Evolutionary conservation across 768 basidiomycete genomes (phyloP).

Genomic region (Suillus clintonianus): DNA sequence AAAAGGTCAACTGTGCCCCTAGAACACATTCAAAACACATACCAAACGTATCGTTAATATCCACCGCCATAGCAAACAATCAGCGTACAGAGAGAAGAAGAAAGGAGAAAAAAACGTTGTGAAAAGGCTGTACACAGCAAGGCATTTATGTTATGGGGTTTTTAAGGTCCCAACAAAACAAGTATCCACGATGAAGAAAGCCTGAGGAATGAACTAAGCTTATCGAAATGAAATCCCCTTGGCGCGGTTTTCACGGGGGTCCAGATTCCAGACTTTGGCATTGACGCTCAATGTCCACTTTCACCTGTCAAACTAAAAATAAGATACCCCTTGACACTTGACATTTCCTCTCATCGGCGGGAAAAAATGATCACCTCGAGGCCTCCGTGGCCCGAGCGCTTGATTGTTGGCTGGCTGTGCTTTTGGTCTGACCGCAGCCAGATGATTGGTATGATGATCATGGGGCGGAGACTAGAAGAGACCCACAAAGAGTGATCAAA

Average conservation of each 20-base stretch:
- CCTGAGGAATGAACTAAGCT: neutral
- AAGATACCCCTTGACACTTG: neutral
- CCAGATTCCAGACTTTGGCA: neutral
- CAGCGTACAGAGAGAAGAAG: neutral
- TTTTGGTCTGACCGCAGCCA: too few relatives aligned
- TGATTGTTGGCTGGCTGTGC: neutral
- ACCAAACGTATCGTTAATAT: constrained; percentile 12
- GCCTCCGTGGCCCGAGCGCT: neutral
- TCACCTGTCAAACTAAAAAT: neutral
- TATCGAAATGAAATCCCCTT: neutral
- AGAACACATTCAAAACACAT: neutral
- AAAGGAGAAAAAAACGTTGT: neutral
- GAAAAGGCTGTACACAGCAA: neutral
- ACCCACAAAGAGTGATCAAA: too few relatives aligned
- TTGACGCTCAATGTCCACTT: neutral
- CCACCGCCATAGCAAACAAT: neutral
- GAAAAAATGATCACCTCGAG: neutral
- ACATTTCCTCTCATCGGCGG: neutral
- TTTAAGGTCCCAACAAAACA: neutral
- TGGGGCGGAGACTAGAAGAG: too few relatives aligned
- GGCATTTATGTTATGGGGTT: neutral
- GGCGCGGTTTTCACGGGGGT: neutral
- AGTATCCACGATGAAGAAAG: neutral
- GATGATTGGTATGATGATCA: too few relatives aligned
- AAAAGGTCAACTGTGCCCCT: neutral